Base-by-base conservation (phyloP, 2,329 filamentous ascomycete species). In the Neopestalotiopsis sp. region DNA sequence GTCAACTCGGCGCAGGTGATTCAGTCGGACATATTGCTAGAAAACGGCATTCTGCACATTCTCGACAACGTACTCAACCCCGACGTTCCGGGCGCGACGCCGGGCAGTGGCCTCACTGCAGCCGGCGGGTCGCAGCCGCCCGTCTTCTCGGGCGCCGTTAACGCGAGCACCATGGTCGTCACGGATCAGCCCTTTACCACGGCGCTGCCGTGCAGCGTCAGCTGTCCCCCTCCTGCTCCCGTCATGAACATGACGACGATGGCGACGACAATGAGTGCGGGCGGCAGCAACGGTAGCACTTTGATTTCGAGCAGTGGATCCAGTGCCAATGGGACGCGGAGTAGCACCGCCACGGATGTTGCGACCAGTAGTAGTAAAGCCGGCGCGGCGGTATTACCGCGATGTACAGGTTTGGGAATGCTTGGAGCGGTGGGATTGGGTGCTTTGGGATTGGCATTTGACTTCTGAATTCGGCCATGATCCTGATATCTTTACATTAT, bases 21-120 rank as follows among this genome's bases (percentile, higher is more conserved):
- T n/a, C 79, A 82, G 69, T 79, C 84, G 1, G 86, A 90, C 71
- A 82, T 88, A 40, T 78, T 90, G 17, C 76, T 88, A 60, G 83
- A 85, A 67, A 89, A 89, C 73, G 88, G 88, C 52, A 86, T 90
- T 63, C 77, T 89, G 24, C 88, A 90, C 75, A 80, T 90, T 59
- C 82, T 90, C 68, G 88, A 90, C 74, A 82, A 81, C 68, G 83
- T 86, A 7, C 78, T 87, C 38, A 86, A 84, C 74, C 84, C 83
- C 1, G 75, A 82, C 49, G 79, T 75, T 4, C 69, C 78, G 14
- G 72, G 72, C 2, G 78, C 75, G 3, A 70, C 72, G 20, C 84
- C 84, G 0, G 24, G 24, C 24, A 28, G 24, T 28, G 78, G 85
- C 61, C 79, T 81, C 6, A 76, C 74, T 3, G 71, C 77, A 1